A percentile compares a stretch with the other conserved stretches of the same genome.
These are phyloP conservation scores for Fusarium sp. DNA, from an alignment of 2,329 filamentous ascomycete species.

Conservation along the genomic window DNA sequence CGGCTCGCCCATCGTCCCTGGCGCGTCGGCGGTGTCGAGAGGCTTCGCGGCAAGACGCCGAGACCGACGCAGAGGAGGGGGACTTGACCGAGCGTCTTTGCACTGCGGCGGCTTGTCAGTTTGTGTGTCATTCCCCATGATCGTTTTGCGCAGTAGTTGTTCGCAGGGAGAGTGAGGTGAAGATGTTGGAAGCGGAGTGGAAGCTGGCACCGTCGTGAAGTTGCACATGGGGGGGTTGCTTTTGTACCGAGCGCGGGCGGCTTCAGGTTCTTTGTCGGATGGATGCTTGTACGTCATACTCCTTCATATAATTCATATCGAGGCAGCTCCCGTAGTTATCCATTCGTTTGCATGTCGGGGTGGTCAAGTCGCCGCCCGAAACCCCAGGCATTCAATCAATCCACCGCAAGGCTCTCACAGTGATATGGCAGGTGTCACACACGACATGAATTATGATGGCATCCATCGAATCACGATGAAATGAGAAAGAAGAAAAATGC, in stretches of 20 bases:
- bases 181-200: neutral
- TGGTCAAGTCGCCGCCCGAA: slow-evolving; percentile 4
- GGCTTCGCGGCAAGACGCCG: slow-evolving; percentile 25
- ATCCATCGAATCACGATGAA: neutral
- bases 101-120: slow-evolving; percentile 22
- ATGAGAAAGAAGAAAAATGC: neutral
- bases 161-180: neutral
- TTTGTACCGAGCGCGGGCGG: neutral
- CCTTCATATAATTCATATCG: neutral
- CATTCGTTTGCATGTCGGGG: neutral
- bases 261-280: neutral
- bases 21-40: neutral
- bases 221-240: neutral
- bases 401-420: neutral
- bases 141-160: neutral
- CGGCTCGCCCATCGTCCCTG: slow-evolving; percentile 31
- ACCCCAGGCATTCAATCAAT: slow-evolving; percentile 2
- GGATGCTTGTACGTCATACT: neutral
- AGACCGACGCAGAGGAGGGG: slow-evolving; percentile 31
- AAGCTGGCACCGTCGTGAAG: slow-evolving; percentile 2
- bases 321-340: neutral
- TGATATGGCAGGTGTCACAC: slow-evolving; percentile 7
- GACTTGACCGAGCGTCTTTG: neutral
- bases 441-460: neutral
- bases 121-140: slow-evolving; percentile 2